phyloP scores from a whole-genome alignment of 305 asterid species.

The Coffea humblotiana region DNA sequence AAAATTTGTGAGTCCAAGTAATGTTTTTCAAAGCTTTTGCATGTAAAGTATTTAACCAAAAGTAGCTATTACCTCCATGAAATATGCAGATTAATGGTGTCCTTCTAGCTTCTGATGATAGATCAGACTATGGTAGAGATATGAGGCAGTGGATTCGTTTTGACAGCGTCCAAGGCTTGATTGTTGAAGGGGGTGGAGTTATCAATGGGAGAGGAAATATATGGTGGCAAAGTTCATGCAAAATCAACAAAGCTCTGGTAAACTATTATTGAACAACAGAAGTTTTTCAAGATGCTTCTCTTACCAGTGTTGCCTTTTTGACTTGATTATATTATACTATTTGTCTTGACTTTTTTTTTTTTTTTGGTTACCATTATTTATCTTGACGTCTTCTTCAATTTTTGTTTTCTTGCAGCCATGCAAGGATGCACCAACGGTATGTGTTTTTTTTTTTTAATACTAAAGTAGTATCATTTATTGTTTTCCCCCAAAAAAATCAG shows the following conservation, averaged over 20 bases:
- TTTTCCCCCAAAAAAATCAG: neutral
- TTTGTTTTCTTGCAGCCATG: slow-evolving; percentile 56
- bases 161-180: slow-evolving; percentile 40
- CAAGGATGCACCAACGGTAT: slow-evolving; percentile 78
- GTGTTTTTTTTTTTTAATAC: neutral
- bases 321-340: neutral
- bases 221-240: slow-evolving; percentile 94
- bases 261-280: neutral
- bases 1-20: neutral
- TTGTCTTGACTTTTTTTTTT: neutral
- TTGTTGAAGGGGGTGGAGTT: slow-evolving; percentile 65
- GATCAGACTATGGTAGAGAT: slow-evolving; percentile 48
- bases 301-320: neutral
- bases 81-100: slow-evolving; percentile 55
- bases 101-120: slow-evolving; percentile 50
- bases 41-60: neutral
- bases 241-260: slow-evolving; percentile 46
- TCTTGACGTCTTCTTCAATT: neutral
- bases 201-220: slow-evolving; percentile 68
- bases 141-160: slow-evolving; percentile 59
- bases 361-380: neutral
- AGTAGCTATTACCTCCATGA: neutral
- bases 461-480: neutral
- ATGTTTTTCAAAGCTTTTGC: neutral
- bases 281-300: neutral